Base-by-base conservation (phyloP, 495 filamentous ascomycete genomes). In the Aspergillus carlsbadensis region DNA sequence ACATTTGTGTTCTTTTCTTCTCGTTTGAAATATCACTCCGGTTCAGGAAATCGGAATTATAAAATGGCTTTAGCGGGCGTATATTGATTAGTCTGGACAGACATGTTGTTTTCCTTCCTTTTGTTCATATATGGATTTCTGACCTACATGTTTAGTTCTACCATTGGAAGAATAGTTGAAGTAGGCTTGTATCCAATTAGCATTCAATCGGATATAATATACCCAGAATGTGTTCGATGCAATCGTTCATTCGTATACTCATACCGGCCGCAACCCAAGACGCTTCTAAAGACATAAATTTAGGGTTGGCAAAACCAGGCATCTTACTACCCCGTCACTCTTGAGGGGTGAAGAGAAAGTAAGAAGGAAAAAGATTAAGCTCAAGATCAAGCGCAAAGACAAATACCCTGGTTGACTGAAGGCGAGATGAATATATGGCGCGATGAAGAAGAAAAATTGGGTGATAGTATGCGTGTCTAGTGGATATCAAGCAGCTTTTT, bases 191-290 rank as follows among this genome's bases (percentile, higher is more conserved):
- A 29, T 8, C 4, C 8, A 29, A 29, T 8, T 8, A 29, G 26
- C 26, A 4, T 29, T 29, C 8, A 8, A 4, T 8, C 26, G 8
- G 26, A 29, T 29, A 29, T 29, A 29, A 4, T 29, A 29, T 29
- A 29, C 26, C 26, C 8, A 29, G 26, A 29, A 29, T 29, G 26
- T 29, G 4, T 29, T 40, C 43, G 49, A 51, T 48, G 56, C 41
- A 55, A 70, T 73, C 71, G 64, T 76, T 73, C 65, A 70, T 68
- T 73, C 70, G 64, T 74, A 72, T 62, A 70, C 70, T 75, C 72
- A 54, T 75, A 62, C 63, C 65, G 65, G 59, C 26, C 36, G 18
- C 41, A 60, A 40, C 52, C 57, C 43, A 53, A 53, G 43, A 49
- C 54, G 35, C 48, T 57, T 29, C 43, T 57, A 49, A 47, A 29